phyloP scores from a whole-genome alignment of 2,329 filamentous ascomycete species.

The Arthrobotrys musiformis region DNA sequence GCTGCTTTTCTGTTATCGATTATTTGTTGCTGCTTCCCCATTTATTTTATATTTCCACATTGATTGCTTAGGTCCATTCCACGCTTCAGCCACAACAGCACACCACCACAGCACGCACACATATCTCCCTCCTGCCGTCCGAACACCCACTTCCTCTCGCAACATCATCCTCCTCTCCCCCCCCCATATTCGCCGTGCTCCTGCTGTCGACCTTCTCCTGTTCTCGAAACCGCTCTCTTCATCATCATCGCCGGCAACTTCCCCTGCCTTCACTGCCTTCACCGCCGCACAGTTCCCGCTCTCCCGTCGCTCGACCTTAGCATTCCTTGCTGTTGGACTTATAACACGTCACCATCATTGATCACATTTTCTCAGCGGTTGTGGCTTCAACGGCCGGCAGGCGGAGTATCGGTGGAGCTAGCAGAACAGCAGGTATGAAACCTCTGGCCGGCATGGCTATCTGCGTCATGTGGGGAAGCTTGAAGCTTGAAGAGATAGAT shows the following conservation, averaged over 20 bases:
- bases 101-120: too few relatives aligned
- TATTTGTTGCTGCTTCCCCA: not conserved
- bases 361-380: constrained; percentile 54
- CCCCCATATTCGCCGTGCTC: too few relatives aligned
- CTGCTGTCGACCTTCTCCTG: not conserved
- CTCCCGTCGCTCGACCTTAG: constrained; percentile 5
- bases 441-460: not conserved
- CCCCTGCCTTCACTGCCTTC: not conserved
- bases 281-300: not conserved
- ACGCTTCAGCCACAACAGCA: constrained; percentile 4
- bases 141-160: not conserved
- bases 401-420: constrained; percentile 46
- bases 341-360: constrained; percentile 54
- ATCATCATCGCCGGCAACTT: not conserved
- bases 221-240: not conserved
- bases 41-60: not conserved
- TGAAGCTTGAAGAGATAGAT: not conserved
- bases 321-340: not conserved
- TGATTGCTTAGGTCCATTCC: too few relatives aligned
- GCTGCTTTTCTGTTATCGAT: constrained; percentile 15
- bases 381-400: constrained; percentile 55
- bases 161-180: not conserved
- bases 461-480: not conserved
- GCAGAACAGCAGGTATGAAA: constrained; percentile 35
- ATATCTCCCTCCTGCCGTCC: too few relatives aligned